Evolutionary conservation across 2,329 filamentous ascomycete genomes (phyloP), one percentile per base, ranked within the genome.

Genomic region (Berkeleyomyces rouxiae): DNA sequence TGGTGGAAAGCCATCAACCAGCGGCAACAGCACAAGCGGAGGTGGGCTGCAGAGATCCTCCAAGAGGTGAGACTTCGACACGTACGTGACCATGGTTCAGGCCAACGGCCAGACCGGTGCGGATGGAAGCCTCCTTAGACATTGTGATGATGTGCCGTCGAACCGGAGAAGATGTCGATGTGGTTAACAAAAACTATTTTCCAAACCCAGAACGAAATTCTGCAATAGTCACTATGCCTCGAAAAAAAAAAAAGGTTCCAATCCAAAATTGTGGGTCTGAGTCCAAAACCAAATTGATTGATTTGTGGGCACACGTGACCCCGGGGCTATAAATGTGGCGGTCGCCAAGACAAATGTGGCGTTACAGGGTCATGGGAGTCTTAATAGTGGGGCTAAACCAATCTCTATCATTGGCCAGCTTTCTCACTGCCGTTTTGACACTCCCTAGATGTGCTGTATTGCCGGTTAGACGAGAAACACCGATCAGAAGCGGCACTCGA

Each of bases 51-150:
- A 83, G 82, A 81, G 81, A 85, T 85, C 82, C 82, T 85, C 82
- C 82, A 85, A 80, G 82, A 85, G 82, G 82, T 85, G 82, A 85
- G 82, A 85, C 79, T 74, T 73, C 72, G 72, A 73, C 71, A 76
- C 79, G 76, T 84, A 84, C 82, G 78, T 83, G 78, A 74, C 82
- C 80, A 70, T 78, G 80, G 80, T 85, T 84, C 71, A 79, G 73
- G 74, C 82, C 82, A 71, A 81, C 76, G 76, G 78, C 75, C 70
- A 85, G 75, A 75, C 82, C 82, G 75, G 75, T 77, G 71, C 77
- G 78, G 71, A 77, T 77, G 70, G 78, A 75, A 66, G 77, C 74
- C 76, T 83, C 81, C 75, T 80, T 81, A 71, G 80, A 81, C 81
- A 84, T 84, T 72, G 59, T 63, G 61, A 43, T 74, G 66, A 65